Conservation (phyloP, 2,329 filamentous ascomycete species). For the Sporothrix schenckii region DNA sequence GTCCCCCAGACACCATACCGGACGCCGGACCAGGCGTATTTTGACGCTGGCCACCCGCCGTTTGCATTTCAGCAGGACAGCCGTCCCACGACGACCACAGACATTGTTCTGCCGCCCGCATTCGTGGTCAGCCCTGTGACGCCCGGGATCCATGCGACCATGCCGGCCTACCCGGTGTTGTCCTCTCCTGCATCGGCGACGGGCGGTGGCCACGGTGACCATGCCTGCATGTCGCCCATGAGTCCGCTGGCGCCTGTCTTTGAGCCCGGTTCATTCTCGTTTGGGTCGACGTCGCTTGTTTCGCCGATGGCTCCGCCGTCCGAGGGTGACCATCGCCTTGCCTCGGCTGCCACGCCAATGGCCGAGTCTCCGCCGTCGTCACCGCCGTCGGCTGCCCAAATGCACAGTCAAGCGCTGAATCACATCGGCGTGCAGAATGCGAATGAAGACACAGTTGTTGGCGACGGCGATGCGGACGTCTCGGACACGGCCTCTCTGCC, state of each 20-base stretch:
- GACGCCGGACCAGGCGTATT: background rate
- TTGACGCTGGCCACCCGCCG: background rate
- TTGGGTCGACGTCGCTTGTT: background rate
- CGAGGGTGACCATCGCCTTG: background rate
- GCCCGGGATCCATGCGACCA: background rate
- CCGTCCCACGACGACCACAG: background rate
- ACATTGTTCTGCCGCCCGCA: background rate
- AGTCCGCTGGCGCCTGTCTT: slow-evolving; percentile 41
- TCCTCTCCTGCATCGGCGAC: background rate
- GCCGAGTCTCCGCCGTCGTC: background rate
- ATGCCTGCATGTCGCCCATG: slow-evolving; percentile 22
- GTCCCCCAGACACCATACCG: background rate
- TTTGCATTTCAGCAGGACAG: background rate
- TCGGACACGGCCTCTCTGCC: slow-evolving; percentile 7
- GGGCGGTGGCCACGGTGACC: background rate
- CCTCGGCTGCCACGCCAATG: background rate
- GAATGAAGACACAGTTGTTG: background rate
- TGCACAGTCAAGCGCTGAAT: background rate
- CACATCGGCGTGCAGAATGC: slow-evolving; percentile 22
- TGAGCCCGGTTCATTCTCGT: slow-evolving; percentile 37
- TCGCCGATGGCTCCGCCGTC: background rate
- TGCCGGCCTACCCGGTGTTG: slow-evolving; percentile 15
- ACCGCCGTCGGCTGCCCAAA: background rate
- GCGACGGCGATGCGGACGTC: background rate
- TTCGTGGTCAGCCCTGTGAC: slow-evolving; percentile 26